Percentiles rank a stretch among this genome's conserved stretches.
These are phyloP conservation scores for Huiozyma naganishii DNA, from an alignment of 805 yeast genomes.

Conservation along the genomic window DNA sequence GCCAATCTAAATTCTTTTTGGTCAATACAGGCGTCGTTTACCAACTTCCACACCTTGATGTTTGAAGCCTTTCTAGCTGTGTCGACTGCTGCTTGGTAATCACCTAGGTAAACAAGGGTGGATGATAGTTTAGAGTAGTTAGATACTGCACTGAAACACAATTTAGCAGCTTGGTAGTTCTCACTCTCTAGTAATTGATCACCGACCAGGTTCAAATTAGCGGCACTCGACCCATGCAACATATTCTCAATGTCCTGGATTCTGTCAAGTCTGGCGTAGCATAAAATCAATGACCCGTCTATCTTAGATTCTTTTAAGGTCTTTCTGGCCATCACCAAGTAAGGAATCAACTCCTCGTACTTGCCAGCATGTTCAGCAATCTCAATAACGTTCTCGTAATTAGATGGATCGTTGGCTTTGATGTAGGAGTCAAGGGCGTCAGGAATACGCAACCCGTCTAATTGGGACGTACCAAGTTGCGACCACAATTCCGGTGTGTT, in stretches of 20 bases:
- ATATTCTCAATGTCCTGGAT: conserved; percentile 75
- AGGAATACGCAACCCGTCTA: conserved; percentile 82
- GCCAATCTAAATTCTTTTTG: conserved; percentile 93
- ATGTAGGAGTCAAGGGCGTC: conserved; percentile 90
- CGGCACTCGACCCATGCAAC: conserved; percentile 81
- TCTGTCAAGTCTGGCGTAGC: conserved; percentile 71
- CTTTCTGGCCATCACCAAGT: conserved; percentile 83
- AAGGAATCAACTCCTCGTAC: conserved; percentile 83
- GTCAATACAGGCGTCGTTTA: conserved; percentile 90
- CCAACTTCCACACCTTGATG: conserved; percentile 92
- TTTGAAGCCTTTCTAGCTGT: conserved; percentile 97
- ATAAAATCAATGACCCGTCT: conserved; percentile 84
- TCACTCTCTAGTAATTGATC: conserved; percentile 73
- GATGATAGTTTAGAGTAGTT: conserved; percentile 94
- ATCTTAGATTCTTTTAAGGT: conserved; percentile 82
- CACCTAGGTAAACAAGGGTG: conserved; percentile 84
- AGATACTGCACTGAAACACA: conserved; percentile 73
- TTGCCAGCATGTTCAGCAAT: conserved; percentile 93
- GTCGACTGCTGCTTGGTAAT: conserved; percentile 94
- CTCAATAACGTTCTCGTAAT: conserved; percentile 86
- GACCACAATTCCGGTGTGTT: conserved; percentile 86
- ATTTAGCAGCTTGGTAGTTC: conserved; percentile 87
- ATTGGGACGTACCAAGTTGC: conserved; percentile 90
- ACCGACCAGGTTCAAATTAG: conserved; percentile 85
- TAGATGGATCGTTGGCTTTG: conserved; percentile 82